phyloP scores from a whole-genome alignment of 768 basidiomycete species.

The Russula sp. region DNA sequence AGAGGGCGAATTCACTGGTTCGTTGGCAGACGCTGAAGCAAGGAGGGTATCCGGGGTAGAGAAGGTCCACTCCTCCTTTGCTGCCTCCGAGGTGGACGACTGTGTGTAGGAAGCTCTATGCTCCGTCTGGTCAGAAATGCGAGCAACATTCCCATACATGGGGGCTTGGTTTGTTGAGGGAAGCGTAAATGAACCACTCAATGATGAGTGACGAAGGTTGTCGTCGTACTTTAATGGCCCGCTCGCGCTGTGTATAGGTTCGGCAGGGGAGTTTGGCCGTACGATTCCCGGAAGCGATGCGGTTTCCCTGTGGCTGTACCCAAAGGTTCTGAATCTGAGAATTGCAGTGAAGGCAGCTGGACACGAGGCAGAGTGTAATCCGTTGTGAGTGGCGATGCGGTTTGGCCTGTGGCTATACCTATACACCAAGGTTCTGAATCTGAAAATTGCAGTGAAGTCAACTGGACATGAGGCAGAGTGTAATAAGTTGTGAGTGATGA shows the following conservation, averaged over 20 bases:
- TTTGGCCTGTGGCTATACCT: slow-evolving; percentile 15
- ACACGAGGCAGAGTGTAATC: slow-evolving; percentile 54
- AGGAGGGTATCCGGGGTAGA: slow-evolving; percentile 53
- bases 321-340: slow-evolving; percentile 30
- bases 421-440: slow-evolving; percentile 29
- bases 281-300: slow-evolving; percentile 30
- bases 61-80: slow-evolving; percentile 73
- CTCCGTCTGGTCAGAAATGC: slow-evolving; percentile 69
- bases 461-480: slow-evolving; percentile 59
- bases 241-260: slow-evolving; percentile 30
- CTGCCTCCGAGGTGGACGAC: slow-evolving; percentile 43
- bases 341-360: slow-evolving; percentile 42
- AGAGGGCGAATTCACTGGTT: slow-evolving; percentile 48
- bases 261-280: slow-evolving; percentile 31
- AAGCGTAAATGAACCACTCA: slow-evolving; percentile 44
- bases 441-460: slow-evolving; percentile 35
- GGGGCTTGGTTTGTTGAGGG: slow-evolving; percentile 29
- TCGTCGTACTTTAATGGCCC: slow-evolving; percentile 68
- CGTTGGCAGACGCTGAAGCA: slow-evolving; percentile 41
- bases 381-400: slow-evolving; percentile 37
- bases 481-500: slow-evolving; percentile 40
- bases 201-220: slow-evolving; percentile 62
- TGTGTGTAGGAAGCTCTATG: slow-evolving; percentile 46
- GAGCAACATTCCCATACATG: slow-evolving; percentile 64
- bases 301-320: slow-evolving; percentile 19